Evolutionary conservation across 805 yeast genomes (phyloP), one percentile per base, ranked within the genome.

Genomic region (Zygosaccharomyces rouxii): DNA sequence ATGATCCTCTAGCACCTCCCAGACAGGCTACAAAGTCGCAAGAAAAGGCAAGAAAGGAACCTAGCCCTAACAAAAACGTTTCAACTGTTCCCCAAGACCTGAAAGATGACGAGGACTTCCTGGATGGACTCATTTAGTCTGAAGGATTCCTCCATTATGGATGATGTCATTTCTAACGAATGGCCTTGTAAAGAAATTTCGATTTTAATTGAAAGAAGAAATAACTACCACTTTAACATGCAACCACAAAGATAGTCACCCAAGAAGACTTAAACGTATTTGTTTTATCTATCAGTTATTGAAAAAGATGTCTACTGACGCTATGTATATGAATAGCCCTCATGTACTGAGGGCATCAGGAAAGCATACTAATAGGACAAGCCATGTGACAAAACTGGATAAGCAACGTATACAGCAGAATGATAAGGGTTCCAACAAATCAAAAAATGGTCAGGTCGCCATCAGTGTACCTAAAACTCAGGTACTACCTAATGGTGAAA

Each of bases 261-360:
- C 4, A 7, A 33, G 4, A 14, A 33, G 37, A 16, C 19, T 16
- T 14, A 33, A 9, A 14, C 37, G 37, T 33, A 35, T 11, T 11
- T 11, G 42, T 37, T 9, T 14, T 31, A 43, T 25, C 16, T 25
- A 25, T 13, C 40, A 23, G 21, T 16, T 33, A 18, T 33, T 16
- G 21, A 33, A n/a, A 29, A 40, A 13, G 5, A 63, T 64, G 69
- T 62, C 68, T 14, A 54, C 64, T 14, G 68, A 63, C 55, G 62
- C 69, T 30, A 62, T 55, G 64, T 63, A 63, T 46, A 50, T 63
- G 49, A 63, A 63, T 44, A 64, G 64, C 50, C 57, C 68, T 29
- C 54, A 66, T 50, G 48, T 63, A 55, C 42, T 62, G 51, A 55
- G 59, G 13, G 45, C 62, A 7, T 55, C 58, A 18, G 52, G 62